Evolutionary conservation across 768 basidiomycete genomes (phyloP), one percentile per base, ranked within the genome.

Genomic region (Phylloporus sp.): DNA sequence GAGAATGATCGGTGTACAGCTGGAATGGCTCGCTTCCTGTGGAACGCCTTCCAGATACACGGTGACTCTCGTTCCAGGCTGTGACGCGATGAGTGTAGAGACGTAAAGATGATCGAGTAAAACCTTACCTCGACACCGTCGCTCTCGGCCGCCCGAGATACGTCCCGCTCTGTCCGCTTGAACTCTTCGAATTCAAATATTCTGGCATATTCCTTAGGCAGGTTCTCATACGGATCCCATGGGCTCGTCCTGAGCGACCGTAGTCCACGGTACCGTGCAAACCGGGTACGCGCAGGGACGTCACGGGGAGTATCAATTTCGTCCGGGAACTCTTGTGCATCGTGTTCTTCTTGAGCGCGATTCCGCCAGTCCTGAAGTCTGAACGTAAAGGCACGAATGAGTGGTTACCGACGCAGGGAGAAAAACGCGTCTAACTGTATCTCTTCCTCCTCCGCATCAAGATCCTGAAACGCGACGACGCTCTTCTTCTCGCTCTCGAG

Each of bases 151-250:
- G 79, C 71, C 48, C 82, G 75, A 44, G 76, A 78, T 28, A 91
- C 79, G 35, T 72, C 74, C 10, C 86, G 73, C 57, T 90, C 86
- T 6, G 92, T 96, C 17, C 85, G 78, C 63, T 82, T 88, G 71
- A 87, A 96, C 57, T 94, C 90, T 67, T 97, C 93, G 59, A 98
- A 96, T 64, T 93, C 90, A 70, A 98, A 99, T 56, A 97, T 95
- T 33, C 86, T 78, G 3, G 86, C 91, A 59, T 98, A 98, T 62
- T 99, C 93, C 40, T 84, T 70, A 11, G 95, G 95, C 10, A 99
- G 73, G 59, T 94, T 94, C 68, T 99, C 95, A 57, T 86, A 97
- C 8, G 95, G 84, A 64, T 98, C 96, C 96, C 95, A 99, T 29
- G 90, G 90, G 62, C 90, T 93, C 6, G 95, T 98, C 29, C 95